Conservation (phyloP, 179 eudicot genomes). For the Camellia oleifera region DNA sequence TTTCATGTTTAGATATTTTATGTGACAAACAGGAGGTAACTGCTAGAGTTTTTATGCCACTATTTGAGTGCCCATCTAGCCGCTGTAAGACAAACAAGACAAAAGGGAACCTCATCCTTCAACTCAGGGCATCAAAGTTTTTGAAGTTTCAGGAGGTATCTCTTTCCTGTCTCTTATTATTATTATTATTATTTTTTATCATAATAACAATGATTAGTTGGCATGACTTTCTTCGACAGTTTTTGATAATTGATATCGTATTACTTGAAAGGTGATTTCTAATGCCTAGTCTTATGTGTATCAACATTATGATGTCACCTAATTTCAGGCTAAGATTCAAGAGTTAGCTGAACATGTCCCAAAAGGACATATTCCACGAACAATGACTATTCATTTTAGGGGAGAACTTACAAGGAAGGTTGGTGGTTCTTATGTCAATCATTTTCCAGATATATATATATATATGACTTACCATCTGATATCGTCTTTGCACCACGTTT, state of each 20-base stretch:
- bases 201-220: not conserved
- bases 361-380: conserved; percentile 93
- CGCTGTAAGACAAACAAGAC: conserved; percentile 67
- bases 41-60: conserved; percentile 94
- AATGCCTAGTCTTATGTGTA: not conserved
- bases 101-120: conserved; percentile 92
- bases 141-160: conserved; percentile 93
- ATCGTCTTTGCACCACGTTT: not conserved
- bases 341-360: conserved; percentile 98
- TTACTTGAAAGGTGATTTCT: conserved; percentile 2
- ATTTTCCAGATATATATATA: not conserved
- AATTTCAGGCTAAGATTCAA: conserved; percentile 90
- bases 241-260: not conserved
- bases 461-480: not conserved
- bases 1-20: not conserved
- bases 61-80: conserved; percentile 85
- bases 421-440: conserved; percentile 12
- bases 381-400: conserved; percentile 90
- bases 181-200: not conserved
- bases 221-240: not conserved
- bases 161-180: not conserved
- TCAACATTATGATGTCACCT: conserved; percentile 9
- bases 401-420: conserved; percentile 99
- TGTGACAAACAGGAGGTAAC: conserved; percentile 75
- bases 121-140: conserved; percentile 94